Evolutionary conservation across 352 stramenopile genomes (phyloP).

Genomic region (Elongisporangium anandrum): DNA sequence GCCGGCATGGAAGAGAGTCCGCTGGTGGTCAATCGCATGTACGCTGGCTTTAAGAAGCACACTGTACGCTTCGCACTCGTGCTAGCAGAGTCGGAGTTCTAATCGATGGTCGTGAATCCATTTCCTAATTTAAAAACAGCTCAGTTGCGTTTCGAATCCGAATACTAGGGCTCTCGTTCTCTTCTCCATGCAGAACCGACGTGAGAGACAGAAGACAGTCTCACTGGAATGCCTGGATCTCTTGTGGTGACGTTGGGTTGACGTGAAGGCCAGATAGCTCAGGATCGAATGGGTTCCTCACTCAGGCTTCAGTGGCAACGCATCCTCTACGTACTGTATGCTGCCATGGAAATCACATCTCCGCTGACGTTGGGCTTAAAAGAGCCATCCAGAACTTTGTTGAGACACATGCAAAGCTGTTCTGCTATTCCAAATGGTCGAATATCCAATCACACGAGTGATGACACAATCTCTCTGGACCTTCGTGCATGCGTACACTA

Average conservation of each 20-base stretch:
- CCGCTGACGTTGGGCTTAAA: too few relatives aligned
- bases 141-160: neutral
- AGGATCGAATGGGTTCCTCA: too few relatives aligned
- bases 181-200: neutral
- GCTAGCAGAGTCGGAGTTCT: constrained; percentile 77
- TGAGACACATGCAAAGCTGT: too few relatives aligned
- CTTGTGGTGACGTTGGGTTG: neutral
- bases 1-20: constrained; percentile 48
- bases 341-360: too few relatives aligned
- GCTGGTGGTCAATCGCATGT: constrained; percentile 76
- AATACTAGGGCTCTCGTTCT: too few relatives aligned
- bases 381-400: too few relatives aligned
- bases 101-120: too few relatives aligned
- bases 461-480: too few relatives aligned
- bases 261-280: neutral
- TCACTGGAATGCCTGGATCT: neutral
- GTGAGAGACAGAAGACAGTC: neutral
- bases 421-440: too few relatives aligned
- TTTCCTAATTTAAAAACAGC: neutral
- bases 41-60: constrained; percentile 68
- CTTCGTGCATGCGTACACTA: too few relatives aligned
- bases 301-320: too few relatives aligned
- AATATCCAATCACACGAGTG: too few relatives aligned
- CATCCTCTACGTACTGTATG: neutral
- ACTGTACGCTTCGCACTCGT: constrained; percentile 73